These are phyloP conservation scores for Leishmania martiniquensis DNA, from an alignment of 208 protist species.

Conservation along the genomic window DNA sequence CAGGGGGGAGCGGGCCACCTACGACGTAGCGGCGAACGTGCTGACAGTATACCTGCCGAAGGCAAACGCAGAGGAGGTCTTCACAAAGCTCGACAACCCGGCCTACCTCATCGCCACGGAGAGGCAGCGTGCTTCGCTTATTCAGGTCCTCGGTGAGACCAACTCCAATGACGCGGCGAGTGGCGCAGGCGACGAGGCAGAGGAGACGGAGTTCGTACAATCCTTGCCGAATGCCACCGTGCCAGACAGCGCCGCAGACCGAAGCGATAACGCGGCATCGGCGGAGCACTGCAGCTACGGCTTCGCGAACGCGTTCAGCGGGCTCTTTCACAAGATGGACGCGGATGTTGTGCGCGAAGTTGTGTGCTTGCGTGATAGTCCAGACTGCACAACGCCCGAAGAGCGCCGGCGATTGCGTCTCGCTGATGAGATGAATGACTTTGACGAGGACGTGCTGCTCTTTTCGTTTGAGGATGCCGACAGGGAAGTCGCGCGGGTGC, in stretches of 20 bases:
- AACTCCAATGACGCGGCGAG: neutral
- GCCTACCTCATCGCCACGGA: constrained; percentile 87
- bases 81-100: constrained; percentile 87
- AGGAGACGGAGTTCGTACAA: constrained; percentile 84
- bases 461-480: constrained; percentile 73
- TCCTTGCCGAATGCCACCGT: constrained; percentile 20
- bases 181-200: constrained; percentile 35
- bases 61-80: constrained; percentile 56
- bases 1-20: constrained; percentile 75
- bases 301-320: constrained; percentile 81
- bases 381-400: constrained; percentile 51
- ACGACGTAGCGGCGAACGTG: constrained; percentile 72
- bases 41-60: constrained; percentile 89
- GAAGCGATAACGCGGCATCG: constrained; percentile 1
- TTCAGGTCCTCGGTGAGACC: constrained; percentile 39
- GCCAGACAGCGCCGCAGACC: neutral
- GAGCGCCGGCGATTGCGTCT: constrained; percentile 60
- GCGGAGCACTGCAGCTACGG: constrained; percentile 58
- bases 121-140: constrained; percentile 60
- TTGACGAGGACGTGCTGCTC: constrained; percentile 75
- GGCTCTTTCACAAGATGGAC: constrained; percentile 68
- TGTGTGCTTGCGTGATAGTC: constrained; percentile 48
- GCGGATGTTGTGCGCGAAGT: constrained; percentile 64
- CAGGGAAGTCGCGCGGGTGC: constrained; percentile 63
- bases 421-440: constrained; percentile 49